Evolutionary conservation across 768 basidiomycete species (phyloP), one percentile per base, ranked within the genome.

Genomic region (Chalciporus pseudorubinellus): DNA sequence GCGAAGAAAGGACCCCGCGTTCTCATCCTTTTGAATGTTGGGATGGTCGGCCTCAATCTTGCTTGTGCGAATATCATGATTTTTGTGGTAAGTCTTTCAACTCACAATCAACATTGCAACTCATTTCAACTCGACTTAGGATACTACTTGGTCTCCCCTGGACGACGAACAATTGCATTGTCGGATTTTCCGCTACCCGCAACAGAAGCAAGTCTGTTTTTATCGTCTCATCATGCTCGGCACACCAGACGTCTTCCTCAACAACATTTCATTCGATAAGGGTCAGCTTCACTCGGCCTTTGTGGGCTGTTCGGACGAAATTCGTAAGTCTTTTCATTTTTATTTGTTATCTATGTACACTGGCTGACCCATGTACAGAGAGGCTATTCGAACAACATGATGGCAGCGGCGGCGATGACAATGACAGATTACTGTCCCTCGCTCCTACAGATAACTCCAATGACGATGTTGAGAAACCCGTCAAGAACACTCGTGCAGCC

Each of bases 261-360:
- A 64, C 44, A 64, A 63, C 19, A 56, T 66, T 0, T 52, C 53
- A 0, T 64, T 67, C 33, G 46, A 46, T 18, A 60, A 60, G 4
- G 51, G 57, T 0, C 9, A 44, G 6, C 2, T 59, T 0, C 52
- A 56, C 7, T 0, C 8, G 0, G 49, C 48, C 0, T 57, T 57
- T 9, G 4, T 52, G 1, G 43, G 29, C 1, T 34, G 14, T 4
- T 11, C 24, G 6, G 18, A n/a, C 0, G 41, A 42, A n/a, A 31
- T 50, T 14, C 6, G 48, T 50, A 22, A 42, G 48, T 49, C 24
- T 6, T 28, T 26, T 29, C 24, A 28, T 28, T 14, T 9, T 9
- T 6, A 26, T 16, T 28, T 16, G 8, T 24, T 24, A 24, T 24
- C 24, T 24, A 24, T 24, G 24, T 24, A 24, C 24, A n/a, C 22